These are phyloP conservation scores for Hypoxylon fuscum DNA, from an alignment of 495 filamentous ascomycete species.

Conservation along the genomic window DNA sequence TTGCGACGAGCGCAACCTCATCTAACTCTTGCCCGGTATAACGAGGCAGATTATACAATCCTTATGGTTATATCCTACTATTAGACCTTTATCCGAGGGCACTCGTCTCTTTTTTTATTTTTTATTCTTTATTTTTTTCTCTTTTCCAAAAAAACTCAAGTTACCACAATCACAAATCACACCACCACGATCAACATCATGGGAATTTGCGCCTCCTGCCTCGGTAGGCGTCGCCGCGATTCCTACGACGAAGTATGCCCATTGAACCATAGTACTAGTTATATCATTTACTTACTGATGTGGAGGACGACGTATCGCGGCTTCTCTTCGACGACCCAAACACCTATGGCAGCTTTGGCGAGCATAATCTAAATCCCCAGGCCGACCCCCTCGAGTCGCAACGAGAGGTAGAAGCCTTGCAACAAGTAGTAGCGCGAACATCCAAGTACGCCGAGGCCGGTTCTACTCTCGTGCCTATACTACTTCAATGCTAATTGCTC, in stretches of 20 bases:
- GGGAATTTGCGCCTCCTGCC: conserved; percentile 58
- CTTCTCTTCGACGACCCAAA: conserved; percentile 64
- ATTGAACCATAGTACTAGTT: not conserved
- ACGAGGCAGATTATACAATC: conserved; percentile 49
- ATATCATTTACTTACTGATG: conserved; percentile 2
- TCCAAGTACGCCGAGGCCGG: conserved; percentile 65
- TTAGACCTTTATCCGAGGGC: conserved; percentile 28
- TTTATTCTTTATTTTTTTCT: conserved; percentile 15
- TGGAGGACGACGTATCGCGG: conserved; percentile 62
- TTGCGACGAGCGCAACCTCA: conserved; percentile 32
- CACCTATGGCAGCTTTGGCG: conserved; percentile 64
- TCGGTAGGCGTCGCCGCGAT: conserved; percentile 52
- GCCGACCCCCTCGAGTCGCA: conserved; percentile 65
- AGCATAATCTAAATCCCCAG: conserved; percentile 58
- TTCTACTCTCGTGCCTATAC: not conserved
- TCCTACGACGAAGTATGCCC: conserved; percentile 53
- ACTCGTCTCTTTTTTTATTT: conserved; percentile 33
- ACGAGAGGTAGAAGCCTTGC: conserved; percentile 65
- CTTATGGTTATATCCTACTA: conserved; percentile 42
- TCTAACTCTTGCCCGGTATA: conserved; percentile 47
- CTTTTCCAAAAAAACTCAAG: too few species aligned
- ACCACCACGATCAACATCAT: conserved; percentile 49
- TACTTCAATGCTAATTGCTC: conserved; percentile 39
- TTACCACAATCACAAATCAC: too few species aligned
- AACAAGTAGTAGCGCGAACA: conserved; percentile 63